These are phyloP conservation scores for Lentinula raphanica DNA, from an alignment of 768 basidiomycete genomes.

Conservation along the genomic window DNA sequence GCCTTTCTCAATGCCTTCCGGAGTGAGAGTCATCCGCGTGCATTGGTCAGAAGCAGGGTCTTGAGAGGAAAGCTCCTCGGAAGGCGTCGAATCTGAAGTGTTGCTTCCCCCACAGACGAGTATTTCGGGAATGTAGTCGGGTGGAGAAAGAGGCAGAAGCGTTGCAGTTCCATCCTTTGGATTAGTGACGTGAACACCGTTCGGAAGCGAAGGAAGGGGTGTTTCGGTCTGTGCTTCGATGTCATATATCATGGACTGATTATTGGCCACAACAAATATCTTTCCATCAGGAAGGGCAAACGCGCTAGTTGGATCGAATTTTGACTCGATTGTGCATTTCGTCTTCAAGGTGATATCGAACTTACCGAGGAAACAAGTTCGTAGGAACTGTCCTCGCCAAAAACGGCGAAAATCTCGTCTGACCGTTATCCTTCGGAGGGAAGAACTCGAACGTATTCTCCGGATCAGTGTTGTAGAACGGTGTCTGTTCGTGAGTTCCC, in stretches of 20 bases:
- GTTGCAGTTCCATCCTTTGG: constrained; percentile 51
- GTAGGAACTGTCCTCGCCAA: constrained; percentile 46
- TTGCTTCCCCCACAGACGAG: constrained; percentile 29
- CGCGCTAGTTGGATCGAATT: too few species aligned
- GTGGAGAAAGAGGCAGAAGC: constrained; percentile 19
- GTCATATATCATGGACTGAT: constrained; percentile 31
- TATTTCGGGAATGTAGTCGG: constrained; percentile 28
- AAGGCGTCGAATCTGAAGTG: constrained; percentile 24
- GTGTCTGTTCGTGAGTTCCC: constrained; percentile 34
- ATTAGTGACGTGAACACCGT: constrained; percentile 48
- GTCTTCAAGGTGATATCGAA: constrained; percentile 19
- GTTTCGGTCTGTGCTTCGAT: constrained; percentile 28
- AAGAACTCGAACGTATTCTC: constrained; percentile 46
- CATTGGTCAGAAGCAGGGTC: constrained; percentile 36
- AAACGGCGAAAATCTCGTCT: constrained; percentile 43
- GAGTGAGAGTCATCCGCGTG: constrained; percentile 43
- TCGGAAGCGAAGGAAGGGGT: constrained; percentile 27
- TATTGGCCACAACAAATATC: constrained; percentile 32
- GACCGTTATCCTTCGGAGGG: constrained; percentile 35
- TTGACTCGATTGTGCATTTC: too few species aligned
- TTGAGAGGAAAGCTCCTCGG: constrained; percentile 47
- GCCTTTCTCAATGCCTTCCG: constrained; percentile 40
- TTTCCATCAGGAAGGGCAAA: constrained; percentile 47
- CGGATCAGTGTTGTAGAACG: constrained; percentile 21
- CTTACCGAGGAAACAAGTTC: constrained; percentile 44